A percentile compares a stretch with the other conserved stretches of the same genome.
These are phyloP conservation scores for Musa itinerans DNA, from an alignment of 176 grass and related monocot genomes.

Conservation along the genomic window DNA sequence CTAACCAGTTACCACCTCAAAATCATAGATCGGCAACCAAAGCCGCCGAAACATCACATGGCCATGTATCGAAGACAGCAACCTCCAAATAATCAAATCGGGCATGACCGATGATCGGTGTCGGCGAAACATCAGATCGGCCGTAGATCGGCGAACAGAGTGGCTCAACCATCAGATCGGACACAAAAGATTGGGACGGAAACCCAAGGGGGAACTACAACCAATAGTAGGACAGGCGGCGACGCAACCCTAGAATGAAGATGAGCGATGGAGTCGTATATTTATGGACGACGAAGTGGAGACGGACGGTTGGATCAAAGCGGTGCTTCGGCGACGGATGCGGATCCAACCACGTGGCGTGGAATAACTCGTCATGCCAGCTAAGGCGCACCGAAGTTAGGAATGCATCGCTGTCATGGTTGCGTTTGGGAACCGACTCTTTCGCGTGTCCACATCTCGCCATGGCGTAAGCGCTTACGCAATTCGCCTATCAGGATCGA, in stretches of 20 bases:
- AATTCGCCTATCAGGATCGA: background rate
- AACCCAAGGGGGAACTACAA: too few species aligned
- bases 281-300: background rate
- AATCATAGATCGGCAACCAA: too few species aligned
- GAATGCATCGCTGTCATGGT: background rate
- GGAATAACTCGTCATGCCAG: background rate
- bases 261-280: background rate
- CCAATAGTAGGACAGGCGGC: too few species aligned
- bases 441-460: background rate
- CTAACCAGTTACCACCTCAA: too few species aligned
- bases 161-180: too few species aligned
- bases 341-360: background rate
- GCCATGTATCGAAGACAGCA: too few species aligned
- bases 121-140: too few species aligned
- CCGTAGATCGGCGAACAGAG: too few species aligned
- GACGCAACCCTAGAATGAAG: background rate
- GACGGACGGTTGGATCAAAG: background rate
- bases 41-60: too few species aligned
- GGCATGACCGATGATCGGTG: too few species aligned
- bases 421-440: background rate
- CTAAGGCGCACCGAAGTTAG: background rate
- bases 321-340: background rate
- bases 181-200: too few species aligned
- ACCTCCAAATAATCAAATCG: too few species aligned
- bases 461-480: background rate